Conservation (phyloP, 768 basidiomycete genomes). For the Neoboletus subvelutipes region DNA sequence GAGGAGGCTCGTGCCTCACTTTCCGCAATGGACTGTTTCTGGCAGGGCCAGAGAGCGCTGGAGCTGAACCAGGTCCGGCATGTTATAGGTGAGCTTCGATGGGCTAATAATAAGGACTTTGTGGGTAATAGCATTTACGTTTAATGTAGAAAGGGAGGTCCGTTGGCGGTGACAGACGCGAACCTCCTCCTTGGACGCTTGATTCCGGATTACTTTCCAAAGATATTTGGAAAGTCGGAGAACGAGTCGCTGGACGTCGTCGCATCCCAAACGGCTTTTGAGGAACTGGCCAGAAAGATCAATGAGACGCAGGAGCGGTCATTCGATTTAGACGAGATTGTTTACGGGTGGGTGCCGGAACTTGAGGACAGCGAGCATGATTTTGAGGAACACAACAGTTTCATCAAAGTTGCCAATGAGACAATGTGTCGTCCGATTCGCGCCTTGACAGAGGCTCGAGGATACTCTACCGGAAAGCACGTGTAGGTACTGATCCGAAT, state of each 20-base stretch:
- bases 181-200: conserved; percentile 88
- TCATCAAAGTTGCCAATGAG: conserved; percentile 95
- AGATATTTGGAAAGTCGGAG: conserved; percentile 90
- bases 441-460: conserved; percentile 85
- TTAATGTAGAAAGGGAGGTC: conserved; percentile 75
- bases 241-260: conserved; percentile 79
- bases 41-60: conserved; percentile 91
- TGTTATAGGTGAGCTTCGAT: conserved; percentile 68
- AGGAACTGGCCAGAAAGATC: conserved; percentile 65
- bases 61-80: conserved; percentile 90
- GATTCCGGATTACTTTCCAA: conserved; percentile 89
- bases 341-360: conserved; percentile 65
- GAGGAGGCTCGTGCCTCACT: conserved; percentile 86
- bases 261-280: conserved; percentile 67
- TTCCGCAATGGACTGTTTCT: conserved; percentile 90
- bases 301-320: conserved; percentile 61
- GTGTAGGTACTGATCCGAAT: conserved; percentile 35
- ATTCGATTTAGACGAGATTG: conserved; percentile 76
- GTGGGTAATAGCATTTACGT: neutral
- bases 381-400: conserved; percentile 44
- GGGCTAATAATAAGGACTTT: neutral
- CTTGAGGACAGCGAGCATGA: neutral
- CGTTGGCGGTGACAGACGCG: conserved; percentile 89
- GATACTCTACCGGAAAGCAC: conserved; percentile 80
- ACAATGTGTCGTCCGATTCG: conserved; percentile 95